A percentile compares a stretch with the other conserved stretches of the same genome.
These are phyloP conservation scores for Breviolum minutum DNA, from an alignment of 73 alveolate genomes.

Conservation along the genomic window DNA sequence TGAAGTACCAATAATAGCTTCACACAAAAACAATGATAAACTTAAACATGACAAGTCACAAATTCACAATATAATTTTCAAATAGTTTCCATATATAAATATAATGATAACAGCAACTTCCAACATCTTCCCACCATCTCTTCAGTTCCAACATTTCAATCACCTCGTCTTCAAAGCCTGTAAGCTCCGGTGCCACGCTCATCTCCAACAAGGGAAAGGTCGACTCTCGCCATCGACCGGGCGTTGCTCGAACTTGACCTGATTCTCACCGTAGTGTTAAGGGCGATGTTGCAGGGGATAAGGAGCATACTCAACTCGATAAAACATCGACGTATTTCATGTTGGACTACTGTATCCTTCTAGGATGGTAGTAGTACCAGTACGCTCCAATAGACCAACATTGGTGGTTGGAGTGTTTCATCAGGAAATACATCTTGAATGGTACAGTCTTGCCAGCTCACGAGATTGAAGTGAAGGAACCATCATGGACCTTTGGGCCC, in stretches of 20 bases:
- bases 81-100: too few species aligned
- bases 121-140: background rate
- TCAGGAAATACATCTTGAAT: too few species aligned
- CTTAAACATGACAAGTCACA: too few species aligned
- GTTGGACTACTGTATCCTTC: too few species aligned
- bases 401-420: background rate
- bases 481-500: too few species aligned
- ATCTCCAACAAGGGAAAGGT: slow-evolving; percentile 8
- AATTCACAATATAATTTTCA: too few species aligned
- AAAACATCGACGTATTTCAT: too few species aligned
- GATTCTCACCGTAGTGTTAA: background rate
- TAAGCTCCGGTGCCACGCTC: background rate
- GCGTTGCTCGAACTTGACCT: slow-evolving; percentile 3
- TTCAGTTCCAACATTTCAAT: background rate
- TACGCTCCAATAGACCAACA: background rate
- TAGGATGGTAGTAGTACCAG: too few species aligned
- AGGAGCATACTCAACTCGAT: too few species aligned
- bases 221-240: background rate
- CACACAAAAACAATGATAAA: background rate
- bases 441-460: too few species aligned
- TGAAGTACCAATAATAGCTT: too few species aligned
- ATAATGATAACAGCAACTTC: background rate
- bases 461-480: too few species aligned
- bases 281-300: background rate
- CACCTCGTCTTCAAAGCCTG: slow-evolving; percentile 46